Percentiles rank a stretch among this genome's conserved stretches.
These are phyloP conservation scores for Ceratobasidium papillatum DNA, from an alignment of 1,284 basidiomycete species.

Conservation along the genomic window DNA sequence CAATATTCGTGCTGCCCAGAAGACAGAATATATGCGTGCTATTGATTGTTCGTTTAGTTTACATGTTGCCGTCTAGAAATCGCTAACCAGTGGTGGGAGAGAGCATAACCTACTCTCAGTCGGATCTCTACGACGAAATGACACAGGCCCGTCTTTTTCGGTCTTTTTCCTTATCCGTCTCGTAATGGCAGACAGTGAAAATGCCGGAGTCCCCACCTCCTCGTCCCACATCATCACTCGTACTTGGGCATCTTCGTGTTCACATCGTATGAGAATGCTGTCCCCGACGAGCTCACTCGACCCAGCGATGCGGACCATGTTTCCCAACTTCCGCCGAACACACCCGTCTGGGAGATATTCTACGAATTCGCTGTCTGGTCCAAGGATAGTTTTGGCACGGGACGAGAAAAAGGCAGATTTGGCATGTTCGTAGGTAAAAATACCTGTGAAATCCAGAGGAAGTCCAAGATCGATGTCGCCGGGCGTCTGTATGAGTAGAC, in stretches of 20 bases:
- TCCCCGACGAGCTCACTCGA: constrained; percentile 28
- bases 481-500: constrained; percentile 29
- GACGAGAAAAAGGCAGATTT: constrained; percentile 22
- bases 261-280: constrained; percentile 19
- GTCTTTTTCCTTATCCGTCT: constrained; percentile 6
- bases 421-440: constrained; percentile 35
- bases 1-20: neutral
- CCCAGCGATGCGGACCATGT: constrained; percentile 24
- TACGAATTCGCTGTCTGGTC: constrained; percentile 26
- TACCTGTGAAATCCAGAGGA: constrained; percentile 33
- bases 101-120: constrained; percentile 11
- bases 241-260: constrained; percentile 36
- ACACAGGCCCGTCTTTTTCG: constrained; percentile 3
- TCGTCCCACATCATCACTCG: constrained; percentile 39
- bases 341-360: constrained; percentile 34
- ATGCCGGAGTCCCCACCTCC: constrained; percentile 4
- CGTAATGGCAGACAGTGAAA: constrained; percentile 16
- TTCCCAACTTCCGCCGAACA: constrained; percentile 22
- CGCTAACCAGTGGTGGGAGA: constrained; percentile 12
- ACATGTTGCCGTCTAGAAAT: neutral
- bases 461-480: constrained; percentile 36
- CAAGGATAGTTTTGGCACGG: constrained; percentile 21
- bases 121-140: constrained; percentile 29
- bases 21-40: neutral
- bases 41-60: neutral